Evolutionary conservation across 495 filamentous ascomycete genomes (phyloP).

Genomic region (Evernia prunastri): DNA sequence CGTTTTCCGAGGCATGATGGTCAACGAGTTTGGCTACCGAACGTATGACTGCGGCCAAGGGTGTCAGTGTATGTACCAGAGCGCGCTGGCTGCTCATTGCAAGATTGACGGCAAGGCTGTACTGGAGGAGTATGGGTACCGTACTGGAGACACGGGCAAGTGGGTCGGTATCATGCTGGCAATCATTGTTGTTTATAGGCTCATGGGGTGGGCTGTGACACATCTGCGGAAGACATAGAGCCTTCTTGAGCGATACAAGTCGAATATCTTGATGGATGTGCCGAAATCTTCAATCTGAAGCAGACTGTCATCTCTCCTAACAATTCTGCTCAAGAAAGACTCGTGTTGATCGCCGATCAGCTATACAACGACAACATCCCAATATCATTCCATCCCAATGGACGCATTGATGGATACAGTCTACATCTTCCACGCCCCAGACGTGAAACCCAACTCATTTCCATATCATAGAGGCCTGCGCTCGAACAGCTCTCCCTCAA

Average conservation of each 20-base stretch:
- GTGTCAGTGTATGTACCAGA: constrained; percentile 68
- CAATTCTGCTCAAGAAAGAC: no score
- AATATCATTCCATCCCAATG: no score
- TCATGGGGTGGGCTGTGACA: constrained; percentile 38
- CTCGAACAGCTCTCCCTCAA: no score
- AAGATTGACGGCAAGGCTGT: constrained; percentile 62
- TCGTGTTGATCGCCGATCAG: no score
- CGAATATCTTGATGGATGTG: background rate
- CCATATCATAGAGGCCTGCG: no score
- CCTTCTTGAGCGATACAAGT: background rate
- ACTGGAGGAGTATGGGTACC: constrained; percentile 60
- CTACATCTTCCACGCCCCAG: no score
- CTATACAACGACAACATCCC: no score
- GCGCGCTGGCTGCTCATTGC: constrained; percentile 55
- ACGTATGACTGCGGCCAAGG: constrained; percentile 49
- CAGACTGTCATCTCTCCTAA: no score
- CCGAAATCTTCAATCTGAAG: background rate
- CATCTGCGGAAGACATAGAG: constrained; percentile 1
- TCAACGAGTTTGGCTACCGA: constrained; percentile 66
- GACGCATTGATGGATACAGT: no score
- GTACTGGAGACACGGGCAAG: constrained; percentile 52
- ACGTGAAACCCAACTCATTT: no score
- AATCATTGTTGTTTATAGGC: constrained; percentile 65
- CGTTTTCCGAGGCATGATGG: constrained; percentile 87
- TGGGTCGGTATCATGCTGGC: constrained; percentile 70